These are phyloP conservation scores for Cyathus striatus DNA, from an alignment of 768 basidiomycete species.

Conservation along the genomic window DNA sequence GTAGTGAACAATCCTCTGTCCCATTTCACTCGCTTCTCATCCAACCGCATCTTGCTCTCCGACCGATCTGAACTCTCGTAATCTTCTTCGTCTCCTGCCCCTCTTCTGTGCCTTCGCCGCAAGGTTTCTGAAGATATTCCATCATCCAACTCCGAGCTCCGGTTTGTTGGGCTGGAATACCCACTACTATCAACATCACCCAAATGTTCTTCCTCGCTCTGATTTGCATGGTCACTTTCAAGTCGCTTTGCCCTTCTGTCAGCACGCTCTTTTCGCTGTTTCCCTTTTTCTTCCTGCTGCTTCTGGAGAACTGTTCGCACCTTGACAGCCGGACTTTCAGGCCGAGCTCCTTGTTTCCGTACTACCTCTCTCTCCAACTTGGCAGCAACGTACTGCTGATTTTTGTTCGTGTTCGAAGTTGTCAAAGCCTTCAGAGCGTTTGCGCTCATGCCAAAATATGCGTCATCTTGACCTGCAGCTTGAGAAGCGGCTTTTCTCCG, in stretches of 20 bases:
- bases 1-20: constrained; percentile 60
- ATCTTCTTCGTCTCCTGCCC: constrained; percentile 79
- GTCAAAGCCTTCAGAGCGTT: constrained; percentile 69
- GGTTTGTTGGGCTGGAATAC: constrained; percentile 21
- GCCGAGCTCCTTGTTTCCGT: constrained; percentile 61
- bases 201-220: constrained; percentile 19
- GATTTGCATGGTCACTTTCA: constrained; percentile 27
- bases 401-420: constrained; percentile 63
- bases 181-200: too few relatives aligned
- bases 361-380: constrained; percentile 68
- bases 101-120: constrained; percentile 48
- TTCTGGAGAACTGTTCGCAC: constrained; percentile 64
- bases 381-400: constrained; percentile 60
- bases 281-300: constrained; percentile 57
- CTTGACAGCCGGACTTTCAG: constrained; percentile 77
- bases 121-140: too few relatives aligned
- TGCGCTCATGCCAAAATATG: constrained; percentile 64
- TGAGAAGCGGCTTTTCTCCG: constrained; percentile 38
- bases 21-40: constrained; percentile 65
- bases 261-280: constrained; percentile 53
- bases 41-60: constrained; percentile 33
- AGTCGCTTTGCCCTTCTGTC: constrained; percentile 49
- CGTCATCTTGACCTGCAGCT: constrained; percentile 26
- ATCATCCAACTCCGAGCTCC: constrained; percentile 11
- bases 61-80: constrained; percentile 59